Base-by-base conservation (phyloP, 306 rosid species). In the Delonix regia region DNA sequence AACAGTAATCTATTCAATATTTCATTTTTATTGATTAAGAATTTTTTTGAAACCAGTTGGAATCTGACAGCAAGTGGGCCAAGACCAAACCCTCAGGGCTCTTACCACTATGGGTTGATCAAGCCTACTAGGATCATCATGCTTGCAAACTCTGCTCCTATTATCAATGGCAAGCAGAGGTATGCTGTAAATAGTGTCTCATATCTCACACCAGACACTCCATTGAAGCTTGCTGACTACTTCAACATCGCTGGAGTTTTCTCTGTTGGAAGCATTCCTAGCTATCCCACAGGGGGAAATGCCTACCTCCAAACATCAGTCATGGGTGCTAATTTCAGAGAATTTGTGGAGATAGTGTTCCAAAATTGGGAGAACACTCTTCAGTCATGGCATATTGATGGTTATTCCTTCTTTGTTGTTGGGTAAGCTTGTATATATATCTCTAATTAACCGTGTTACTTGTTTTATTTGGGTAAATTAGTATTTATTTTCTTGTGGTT, bases 41-140 rank as follows among this genome's bases (percentile, higher is more conserved):
- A 33, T 64, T 0, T 69, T 76, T 76, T 28, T 64, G 8, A 14
- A 74, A 83, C 69, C 92, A 92, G 98, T 7, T 76, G 93, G 92
- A 91, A 95, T 65, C 86, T 92, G 80, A 89, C 98, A 21, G 99
- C 99, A 14, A 95, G 99, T 66, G 99, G 99, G 30, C 99, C 99
- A 21, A 91, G 99, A 76, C 99, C 99, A 19, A 94, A 94, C 63
- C 99, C 99, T 24, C 99, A 94, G 84, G 99, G 99, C 51, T 94
- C 99, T 16, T 94, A 94, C 88, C 95, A 84, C 83, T 94, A 94
- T 63, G 99, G 99, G 49, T 30, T 89, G 90, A 91, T 95, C 83
- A 86, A 86, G 8, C 94, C 98, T 0, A 82, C 76, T 30, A 85
- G 91, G 62, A 95, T 98, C 30, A 92, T 95, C 78, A 68, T 89